Evolutionary conservation across 176 grass and related monocot species (phyloP).

Genomic region (Zea luxurians): DNA sequence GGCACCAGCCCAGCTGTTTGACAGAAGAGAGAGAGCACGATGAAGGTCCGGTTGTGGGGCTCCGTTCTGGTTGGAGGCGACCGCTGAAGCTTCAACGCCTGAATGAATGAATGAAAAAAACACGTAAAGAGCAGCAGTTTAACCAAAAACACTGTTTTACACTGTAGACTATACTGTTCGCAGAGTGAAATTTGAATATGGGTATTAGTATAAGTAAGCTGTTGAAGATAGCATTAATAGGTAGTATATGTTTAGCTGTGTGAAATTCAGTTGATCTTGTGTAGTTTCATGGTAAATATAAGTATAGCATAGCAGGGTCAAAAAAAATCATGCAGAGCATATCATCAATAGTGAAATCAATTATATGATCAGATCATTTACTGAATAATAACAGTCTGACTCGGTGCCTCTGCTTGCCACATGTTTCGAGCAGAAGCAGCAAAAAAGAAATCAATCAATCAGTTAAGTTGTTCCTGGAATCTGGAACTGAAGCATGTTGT

Average conservation of each 20-base stretch:
- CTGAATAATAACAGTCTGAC: not conserved
- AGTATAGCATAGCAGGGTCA: not conserved
- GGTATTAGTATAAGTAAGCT: too few species aligned
- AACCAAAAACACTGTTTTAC: not conserved
- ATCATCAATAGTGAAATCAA: not conserved
- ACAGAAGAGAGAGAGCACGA: conserved; percentile 99
- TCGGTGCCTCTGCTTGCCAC: conserved; percentile 9
- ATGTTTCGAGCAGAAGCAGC: not conserved
- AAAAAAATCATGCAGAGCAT: not conserved
- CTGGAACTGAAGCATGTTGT: not conserved
- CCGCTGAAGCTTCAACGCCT: conserved; percentile 56
- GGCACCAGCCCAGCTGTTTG: conserved; percentile 41
- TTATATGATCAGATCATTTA: not conserved
- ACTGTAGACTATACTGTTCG: too few species aligned
- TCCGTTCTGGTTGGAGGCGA: conserved; percentile 49
- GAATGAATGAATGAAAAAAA: conserved; percentile 26
- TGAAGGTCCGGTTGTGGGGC: conserved; percentile 55
- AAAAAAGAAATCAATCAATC: conserved; percentile 17
- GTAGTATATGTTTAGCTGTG: not conserved
- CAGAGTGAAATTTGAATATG: too few species aligned
- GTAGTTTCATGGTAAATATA: not conserved
- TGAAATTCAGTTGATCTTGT: not conserved
- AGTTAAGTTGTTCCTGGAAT: not conserved
- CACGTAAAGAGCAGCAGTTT: not conserved
- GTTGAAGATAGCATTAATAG: too few species aligned